A percentile compares a stretch with the other conserved stretches of the same genome.
phyloP scores from a whole-genome alignment of 306 rosid species.

The Adenanthera pavonina region DNA sequence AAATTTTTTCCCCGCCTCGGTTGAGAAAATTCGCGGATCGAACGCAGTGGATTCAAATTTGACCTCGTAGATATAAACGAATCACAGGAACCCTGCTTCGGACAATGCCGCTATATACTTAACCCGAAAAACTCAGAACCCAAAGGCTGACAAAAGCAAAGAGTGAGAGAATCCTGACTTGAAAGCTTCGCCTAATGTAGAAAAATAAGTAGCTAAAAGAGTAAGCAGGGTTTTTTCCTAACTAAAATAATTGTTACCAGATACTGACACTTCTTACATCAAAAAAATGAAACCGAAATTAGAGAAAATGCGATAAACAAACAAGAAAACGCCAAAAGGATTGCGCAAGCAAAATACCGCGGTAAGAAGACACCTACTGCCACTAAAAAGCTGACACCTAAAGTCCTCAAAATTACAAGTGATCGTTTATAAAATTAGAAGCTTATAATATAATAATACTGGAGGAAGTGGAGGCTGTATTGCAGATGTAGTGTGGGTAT shows the following conservation, averaged over 20 bases:
- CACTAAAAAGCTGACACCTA: constrained; percentile 43
- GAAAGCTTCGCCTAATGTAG: constrained; percentile 48
- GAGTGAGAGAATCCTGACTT: constrained; percentile 60
- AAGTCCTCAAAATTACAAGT: constrained; percentile 34
- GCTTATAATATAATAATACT: not conserved
- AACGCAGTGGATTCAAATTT: constrained; percentile 54
- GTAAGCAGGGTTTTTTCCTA: constrained; percentile 2
- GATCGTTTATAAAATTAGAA: not conserved
- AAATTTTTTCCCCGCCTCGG: constrained; percentile 35
- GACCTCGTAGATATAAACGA: constrained; percentile 41
- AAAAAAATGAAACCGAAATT: constrained; percentile 32
- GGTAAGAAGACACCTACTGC: constrained; percentile 40
- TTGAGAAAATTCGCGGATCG: constrained; percentile 59
- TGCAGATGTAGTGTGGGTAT: constrained; percentile 15
- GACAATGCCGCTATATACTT: constrained; percentile 57
- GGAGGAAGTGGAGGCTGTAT: constrained; percentile 21
- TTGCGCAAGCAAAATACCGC: not conserved
- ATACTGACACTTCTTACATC: constrained; percentile 24
- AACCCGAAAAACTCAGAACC: constrained; percentile 59
- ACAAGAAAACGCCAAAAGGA: constrained; percentile 30
- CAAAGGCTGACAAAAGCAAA: constrained; percentile 72
- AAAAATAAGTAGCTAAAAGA: constrained; percentile 36
- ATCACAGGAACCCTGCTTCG: constrained; percentile 47
- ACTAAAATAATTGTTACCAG: constrained; percentile 14
- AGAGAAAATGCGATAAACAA: constrained; percentile 9